Conservation (phyloP, 805 yeast species). For the Barnettozyma sucrosica region DNA sequence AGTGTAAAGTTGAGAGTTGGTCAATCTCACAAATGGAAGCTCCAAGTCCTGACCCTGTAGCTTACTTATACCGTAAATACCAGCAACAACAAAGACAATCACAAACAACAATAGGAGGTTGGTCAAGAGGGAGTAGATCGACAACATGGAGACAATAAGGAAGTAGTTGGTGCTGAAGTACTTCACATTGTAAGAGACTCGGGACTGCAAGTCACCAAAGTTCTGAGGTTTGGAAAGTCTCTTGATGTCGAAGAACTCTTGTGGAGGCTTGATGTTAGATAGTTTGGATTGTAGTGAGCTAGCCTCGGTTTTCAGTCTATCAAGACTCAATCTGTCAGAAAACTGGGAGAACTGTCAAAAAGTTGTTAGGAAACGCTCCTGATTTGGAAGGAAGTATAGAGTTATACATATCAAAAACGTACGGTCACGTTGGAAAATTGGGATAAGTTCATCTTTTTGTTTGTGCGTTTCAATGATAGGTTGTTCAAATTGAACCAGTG, state of each 20-base stretch:
- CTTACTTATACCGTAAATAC: slow-evolving; percentile 71
- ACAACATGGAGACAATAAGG: slow-evolving; percentile 62
- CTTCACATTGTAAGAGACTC: slow-evolving; percentile 81
- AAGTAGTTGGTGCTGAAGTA: slow-evolving; percentile 86
- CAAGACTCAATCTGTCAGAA: slow-evolving; percentile 44
- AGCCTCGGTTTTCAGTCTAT: slow-evolving; percentile 43
- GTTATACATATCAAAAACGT: slow-evolving; percentile 4
- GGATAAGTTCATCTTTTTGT: slow-evolving; percentile 28
- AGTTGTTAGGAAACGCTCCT: neutral
- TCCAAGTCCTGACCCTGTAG: slow-evolving; percentile 80
- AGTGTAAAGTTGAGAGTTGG: slow-evolving; percentile 79
- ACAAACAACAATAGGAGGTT: slow-evolving; percentile 83
- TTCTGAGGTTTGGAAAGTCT: slow-evolving; percentile 87
- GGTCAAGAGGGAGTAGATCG: slow-evolving; percentile 82
- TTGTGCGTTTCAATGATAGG: too few species aligned
- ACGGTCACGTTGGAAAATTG: slow-evolving; percentile 37
- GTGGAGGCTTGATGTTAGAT: slow-evolving; percentile 77
- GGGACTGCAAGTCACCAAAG: slow-evolving; percentile 81
- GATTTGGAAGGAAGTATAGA: neutral
- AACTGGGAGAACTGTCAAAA: slow-evolving; percentile 33
- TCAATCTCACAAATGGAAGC: slow-evolving; percentile 58
- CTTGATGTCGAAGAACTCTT: slow-evolving; percentile 88
- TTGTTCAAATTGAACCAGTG: too few species aligned
- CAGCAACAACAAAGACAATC: slow-evolving; percentile 62
- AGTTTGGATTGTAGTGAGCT: slow-evolving; percentile 54